These are phyloP conservation scores for Pirum gemmata DNA, from an alignment of 78 protist species.

Conservation along the genomic window DNA sequence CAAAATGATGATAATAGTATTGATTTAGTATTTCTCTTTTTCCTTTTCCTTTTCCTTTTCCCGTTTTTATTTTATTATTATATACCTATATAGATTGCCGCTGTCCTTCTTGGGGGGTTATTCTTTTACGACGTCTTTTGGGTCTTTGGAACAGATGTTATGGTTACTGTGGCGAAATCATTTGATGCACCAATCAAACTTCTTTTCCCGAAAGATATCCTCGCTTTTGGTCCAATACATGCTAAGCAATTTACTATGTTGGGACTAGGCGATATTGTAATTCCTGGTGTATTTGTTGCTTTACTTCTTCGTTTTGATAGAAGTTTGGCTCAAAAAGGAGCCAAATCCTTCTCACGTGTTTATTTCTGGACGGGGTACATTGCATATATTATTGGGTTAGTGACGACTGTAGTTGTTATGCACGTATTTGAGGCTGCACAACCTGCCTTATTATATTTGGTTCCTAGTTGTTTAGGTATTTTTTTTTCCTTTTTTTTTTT, in stretches of 20 bases:
- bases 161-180: slow-evolving; percentile 77
- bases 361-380: not conserved
- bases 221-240: slow-evolving; percentile 29
- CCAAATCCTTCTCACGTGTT: not conserved
- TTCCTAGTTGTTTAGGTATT: not conserved
- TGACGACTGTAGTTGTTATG: not conserved
- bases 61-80: not conserved
- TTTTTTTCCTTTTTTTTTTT: no score
- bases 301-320: slow-evolving; percentile 71
- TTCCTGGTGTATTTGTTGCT: slow-evolving; percentile 79
- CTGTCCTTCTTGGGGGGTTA: slow-evolving; percentile 62
- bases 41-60: not conserved
- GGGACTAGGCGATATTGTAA: slow-evolving; percentile 92
- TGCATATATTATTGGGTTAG: not conserved
- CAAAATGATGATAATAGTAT: no score
- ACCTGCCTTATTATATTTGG: not conserved
- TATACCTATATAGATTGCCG: slow-evolving; percentile 10
- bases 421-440: not conserved
- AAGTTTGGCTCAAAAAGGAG: not conserved
- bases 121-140: slow-evolving; percentile 79
- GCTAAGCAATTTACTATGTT: slow-evolving; percentile 71
- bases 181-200: slow-evolving; percentile 88
- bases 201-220: slow-evolving; percentile 68
- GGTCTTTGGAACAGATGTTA: slow-evolving; percentile 74
- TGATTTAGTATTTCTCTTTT: not conserved